Conservation (phyloP, 2,329 filamentous ascomycete species). For the Xylariales sp. region DNA sequence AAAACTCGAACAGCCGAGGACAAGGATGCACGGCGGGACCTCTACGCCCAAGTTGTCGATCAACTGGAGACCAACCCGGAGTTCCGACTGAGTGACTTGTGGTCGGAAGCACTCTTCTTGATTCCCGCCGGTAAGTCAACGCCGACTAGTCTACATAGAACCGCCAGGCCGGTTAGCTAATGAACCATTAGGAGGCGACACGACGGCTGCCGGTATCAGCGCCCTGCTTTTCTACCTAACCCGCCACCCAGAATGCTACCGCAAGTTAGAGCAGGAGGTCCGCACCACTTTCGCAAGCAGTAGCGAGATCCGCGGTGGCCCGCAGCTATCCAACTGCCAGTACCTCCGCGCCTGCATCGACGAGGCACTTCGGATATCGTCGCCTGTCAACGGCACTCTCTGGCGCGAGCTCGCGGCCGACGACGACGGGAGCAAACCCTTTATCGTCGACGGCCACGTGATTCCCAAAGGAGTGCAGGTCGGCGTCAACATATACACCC, state of each 20-base stretch:
- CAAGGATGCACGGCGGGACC: constrained; percentile 34
- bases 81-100: constrained; percentile 38
- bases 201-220: constrained; percentile 37
- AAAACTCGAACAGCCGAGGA: constrained; percentile 34
- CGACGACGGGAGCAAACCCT: constrained; percentile 29
- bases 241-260: constrained; percentile 33
- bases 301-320: constrained; percentile 32
- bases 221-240: constrained; percentile 41
- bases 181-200: constrained; percentile 30
- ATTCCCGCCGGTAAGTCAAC: constrained; percentile 39
- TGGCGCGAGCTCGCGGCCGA: constrained; percentile 37
- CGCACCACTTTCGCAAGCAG: constrained; percentile 25
- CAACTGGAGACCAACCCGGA: constrained; percentile 30
- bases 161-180: neutral
- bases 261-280: constrained; percentile 36
- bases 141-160: neutral
- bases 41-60: constrained; percentile 39
- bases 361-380: constrained; percentile 37
- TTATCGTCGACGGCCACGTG: constrained; percentile 37
- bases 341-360: constrained; percentile 45
- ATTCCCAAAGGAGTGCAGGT: constrained; percentile 35
- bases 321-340: constrained; percentile 34
- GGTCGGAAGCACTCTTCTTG: constrained; percentile 40
- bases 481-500: constrained; percentile 38
- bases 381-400: constrained; percentile 35